Base-by-base conservation (phyloP, 2,329 filamentous ascomycete species). In the Ustulina deusta region DNA sequence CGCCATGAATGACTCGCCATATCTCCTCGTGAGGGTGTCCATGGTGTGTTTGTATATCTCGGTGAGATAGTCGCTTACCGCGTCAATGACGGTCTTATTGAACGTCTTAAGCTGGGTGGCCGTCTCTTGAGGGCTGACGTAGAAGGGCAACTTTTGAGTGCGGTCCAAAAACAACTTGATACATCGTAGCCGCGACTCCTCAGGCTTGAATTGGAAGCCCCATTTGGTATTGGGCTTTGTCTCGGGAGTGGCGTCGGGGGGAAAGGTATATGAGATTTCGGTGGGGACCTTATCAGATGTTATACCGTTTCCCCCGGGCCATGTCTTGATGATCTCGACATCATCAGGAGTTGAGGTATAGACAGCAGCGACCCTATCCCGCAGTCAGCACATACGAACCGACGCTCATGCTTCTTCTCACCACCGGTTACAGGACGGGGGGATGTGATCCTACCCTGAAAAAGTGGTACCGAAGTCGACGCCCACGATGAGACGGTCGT, bases 211-310 rank as follows among this genome's bases (percentile, higher is more conserved):
- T 78, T 94, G 91, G 78, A 94, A 94, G 0, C 92, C 92, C 92
- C 92, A 95, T 87, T 90, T 91, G 55, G 88, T 82, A 0, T 76
- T 85, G 6, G 87, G 84, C 7, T 81, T 78, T 1, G 82, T 76
- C n/a, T 78, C 83, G 1, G 77, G 71, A 2, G 79, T 69, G 4
- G 81, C 75, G 22, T 78, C 72, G 59, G 80, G 76, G 61, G 82
- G 79, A 36, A 81, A 78, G 66, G 86, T 84, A 73, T 89, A 89
- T 71, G 91, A 90, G 61, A 94, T 90, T 78, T 94, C 92, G 15
- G 91, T 93, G 1, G 92, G 92, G 1, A 94, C 92, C 83, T 95
- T 95, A 82, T 95, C 92, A 40, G 91, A 93, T n/a, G 92, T 94
- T 80, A 94, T 93, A 74, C 91, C 91, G 76, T 94, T 94, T 32